Conservation (phyloP, 805 yeast genomes). For the Barnettozyma pratensis region DNA sequence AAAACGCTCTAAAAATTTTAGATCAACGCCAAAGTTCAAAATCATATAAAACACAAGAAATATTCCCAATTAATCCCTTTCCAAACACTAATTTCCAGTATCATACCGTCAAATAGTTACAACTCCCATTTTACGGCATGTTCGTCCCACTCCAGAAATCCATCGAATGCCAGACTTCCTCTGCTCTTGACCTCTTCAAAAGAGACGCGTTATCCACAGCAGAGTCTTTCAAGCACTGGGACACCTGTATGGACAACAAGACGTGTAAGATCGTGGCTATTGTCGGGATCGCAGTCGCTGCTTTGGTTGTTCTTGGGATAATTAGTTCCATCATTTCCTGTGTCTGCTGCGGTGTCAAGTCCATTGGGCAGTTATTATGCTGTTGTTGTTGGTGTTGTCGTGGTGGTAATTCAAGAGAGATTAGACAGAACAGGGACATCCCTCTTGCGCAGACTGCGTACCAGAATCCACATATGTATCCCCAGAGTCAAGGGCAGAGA, state of each 20-base stretch:
- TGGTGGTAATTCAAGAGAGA: background rate
- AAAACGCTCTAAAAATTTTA: background rate
- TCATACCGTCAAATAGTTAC: no score
- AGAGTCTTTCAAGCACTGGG: constrained; percentile 58
- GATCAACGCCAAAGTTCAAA: background rate
- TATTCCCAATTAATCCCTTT: background rate
- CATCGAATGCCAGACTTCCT: constrained; percentile 7
- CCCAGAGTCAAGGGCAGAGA: constrained; percentile 7
- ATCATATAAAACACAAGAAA: background rate
- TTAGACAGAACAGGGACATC: constrained; percentile 4
- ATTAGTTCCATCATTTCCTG: constrained; percentile 51
- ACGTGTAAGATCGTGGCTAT: constrained; percentile 75
- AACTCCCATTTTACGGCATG: background rate
- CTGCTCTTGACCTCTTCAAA: constrained; percentile 10
- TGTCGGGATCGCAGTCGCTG: constrained; percentile 61
- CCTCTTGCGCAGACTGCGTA: constrained; percentile 12
- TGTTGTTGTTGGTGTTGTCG: constrained; percentile 39
- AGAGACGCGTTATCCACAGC: constrained; percentile 29
- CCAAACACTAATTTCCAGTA: no score
- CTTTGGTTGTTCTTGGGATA: constrained; percentile 50
- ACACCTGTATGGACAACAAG: constrained; percentile 73
- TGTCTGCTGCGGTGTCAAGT: constrained; percentile 49
- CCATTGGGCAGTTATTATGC: constrained; percentile 47
- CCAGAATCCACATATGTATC: constrained; percentile 20
- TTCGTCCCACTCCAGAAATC: background rate